Conservation (phyloP, 768 basidiomycete species). For the Lentinus tigrinus region DNA sequence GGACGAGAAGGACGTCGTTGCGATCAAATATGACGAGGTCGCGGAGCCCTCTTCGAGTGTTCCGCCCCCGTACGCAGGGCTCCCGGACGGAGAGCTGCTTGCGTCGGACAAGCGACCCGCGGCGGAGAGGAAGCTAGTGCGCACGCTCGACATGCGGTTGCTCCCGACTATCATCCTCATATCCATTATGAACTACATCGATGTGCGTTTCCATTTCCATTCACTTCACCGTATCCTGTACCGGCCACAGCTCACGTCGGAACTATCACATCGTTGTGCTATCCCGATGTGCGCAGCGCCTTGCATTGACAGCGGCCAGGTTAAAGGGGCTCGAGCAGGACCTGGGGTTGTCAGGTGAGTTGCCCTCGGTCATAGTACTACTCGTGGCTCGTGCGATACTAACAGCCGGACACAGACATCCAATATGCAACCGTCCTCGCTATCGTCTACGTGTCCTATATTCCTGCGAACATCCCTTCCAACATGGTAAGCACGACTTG, state of each 20-base stretch:
- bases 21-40: neutral
- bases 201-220: no score
- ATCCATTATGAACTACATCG: constrained; percentile 68
- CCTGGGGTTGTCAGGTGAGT: constrained; percentile 33
- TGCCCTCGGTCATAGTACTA: neutral
- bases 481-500: constrained; percentile 50
- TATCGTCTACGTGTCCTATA: constrained; percentile 56
- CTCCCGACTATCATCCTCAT: constrained; percentile 60
- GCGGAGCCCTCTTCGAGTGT: neutral
- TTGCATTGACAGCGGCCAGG: constrained; percentile 37
- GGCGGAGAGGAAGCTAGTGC: constrained; percentile 43
- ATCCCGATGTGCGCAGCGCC: constrained; percentile 31
- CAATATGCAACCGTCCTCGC: constrained; percentile 54
- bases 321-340: constrained; percentile 41
- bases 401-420: constrained; percentile 34
- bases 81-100: constrained; percentile 24
- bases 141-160: constrained; percentile 55
- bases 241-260: constrained; percentile 19
- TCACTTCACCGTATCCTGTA: no score
- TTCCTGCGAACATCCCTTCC: constrained; percentile 63
- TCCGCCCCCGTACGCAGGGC: no score
- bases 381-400: neutral
- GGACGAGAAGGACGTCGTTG: constrained; percentile 7
- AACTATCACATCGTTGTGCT: no score
- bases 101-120: constrained; percentile 18